Evolutionary conservation across 2,329 filamentous ascomycete genomes (phyloP), one percentile per base, ranked within the genome.

Genomic region (Penicillium nordicum): DNA sequence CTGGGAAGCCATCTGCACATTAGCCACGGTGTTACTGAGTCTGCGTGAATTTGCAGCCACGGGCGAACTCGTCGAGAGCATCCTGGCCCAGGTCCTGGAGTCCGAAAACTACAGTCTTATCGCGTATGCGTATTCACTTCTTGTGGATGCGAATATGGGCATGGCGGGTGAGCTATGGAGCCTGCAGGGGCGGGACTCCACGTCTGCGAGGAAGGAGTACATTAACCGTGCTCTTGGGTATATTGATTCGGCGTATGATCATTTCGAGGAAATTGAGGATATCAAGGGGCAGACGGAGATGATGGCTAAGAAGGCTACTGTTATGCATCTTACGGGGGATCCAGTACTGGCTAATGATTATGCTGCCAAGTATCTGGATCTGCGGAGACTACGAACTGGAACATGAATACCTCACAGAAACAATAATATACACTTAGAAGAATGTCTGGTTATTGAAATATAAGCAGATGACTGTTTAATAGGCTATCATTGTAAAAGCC

Each of bases 121-220:
- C 0, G 91, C 86, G 0, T 80, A 79, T 23, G 80, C 91, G 18
- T 93, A 92, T 71, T 82, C 83, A 1, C 73, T 84, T 23, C 81
- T 95, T 3, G 89, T 84, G 0, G 91, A 96, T 69, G 87, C 89
- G 0, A 84, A 87, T 64, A 88, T 96, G 78, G 92, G 92, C 0
- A 75, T 89, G 59, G 90, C 90, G 0, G 90, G 36, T 68, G 77
- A 64, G 58, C 58, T 74, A 71, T 67, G 78, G 62, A 65, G 57
- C 57, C 40, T 44, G 2, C 42, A 66, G 60, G 49, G 64, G 34
- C 30, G 57, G 43, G 51, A 63, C n/a, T 63, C 60, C 16, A 58
- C 49, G 3, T 60, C 78, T 5, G 72, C 73, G 8, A 78, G 78
- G 51, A 80, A 79, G 37, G 84, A 87, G 66, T 80, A 82, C 62